Conservation (phyloP, 2,329 filamentous ascomycete genomes). For the Trichoderma sp. region DNA sequence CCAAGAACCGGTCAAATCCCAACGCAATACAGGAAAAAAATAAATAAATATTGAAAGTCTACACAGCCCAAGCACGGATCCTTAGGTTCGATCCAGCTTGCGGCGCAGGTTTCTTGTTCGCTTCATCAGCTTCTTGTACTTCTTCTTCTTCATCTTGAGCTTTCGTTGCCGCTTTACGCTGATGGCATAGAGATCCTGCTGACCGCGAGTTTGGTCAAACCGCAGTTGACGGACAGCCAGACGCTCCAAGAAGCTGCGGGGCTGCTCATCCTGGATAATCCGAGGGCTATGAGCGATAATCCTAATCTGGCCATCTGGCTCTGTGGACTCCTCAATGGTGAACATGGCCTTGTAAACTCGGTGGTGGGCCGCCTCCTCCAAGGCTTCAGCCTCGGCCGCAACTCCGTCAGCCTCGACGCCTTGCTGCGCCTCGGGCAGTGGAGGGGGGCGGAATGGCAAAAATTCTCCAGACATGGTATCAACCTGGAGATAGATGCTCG, state of each 20-base stretch:
- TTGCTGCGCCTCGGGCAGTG: slow-evolving; percentile 62
- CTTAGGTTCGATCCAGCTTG: slow-evolving; percentile 69
- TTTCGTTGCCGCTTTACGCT: slow-evolving; percentile 90
- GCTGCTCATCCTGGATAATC: slow-evolving; percentile 49
- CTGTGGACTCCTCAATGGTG: slow-evolving; percentile 64
- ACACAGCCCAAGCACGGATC: slow-evolving; percentile 22
- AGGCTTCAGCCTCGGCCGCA: slow-evolving; percentile 31
- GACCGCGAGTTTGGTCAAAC: slow-evolving; percentile 53
- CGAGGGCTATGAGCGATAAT: slow-evolving; percentile 60
- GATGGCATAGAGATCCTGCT: slow-evolving; percentile 69
- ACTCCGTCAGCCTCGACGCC: slow-evolving; percentile 38
- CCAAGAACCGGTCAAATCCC: slow-evolving; percentile 28
- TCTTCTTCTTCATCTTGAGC: slow-evolving; percentile 99
- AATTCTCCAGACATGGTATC: slow-evolving; percentile 68
- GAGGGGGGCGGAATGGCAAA: slow-evolving; percentile 80
- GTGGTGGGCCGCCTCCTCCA: slow-evolving; percentile 43
- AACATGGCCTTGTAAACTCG: slow-evolving; percentile 62
- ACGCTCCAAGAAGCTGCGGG: slow-evolving; percentile 64
- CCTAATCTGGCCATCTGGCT: slow-evolving; percentile 56
- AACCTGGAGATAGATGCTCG: slow-evolving; percentile 62
- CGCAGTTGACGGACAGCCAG: slow-evolving; percentile 62
- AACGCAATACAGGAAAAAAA: slow-evolving; percentile 25
- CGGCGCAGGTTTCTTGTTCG: slow-evolving; percentile 82
- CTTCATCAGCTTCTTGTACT: slow-evolving; percentile 99
- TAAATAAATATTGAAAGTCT: slow-evolving; percentile 24